Evolutionary conservation across 345 rosid species (phyloP), one percentile per base, ranked within the genome.

Genomic region (Gossypium mustelinum): DNA sequence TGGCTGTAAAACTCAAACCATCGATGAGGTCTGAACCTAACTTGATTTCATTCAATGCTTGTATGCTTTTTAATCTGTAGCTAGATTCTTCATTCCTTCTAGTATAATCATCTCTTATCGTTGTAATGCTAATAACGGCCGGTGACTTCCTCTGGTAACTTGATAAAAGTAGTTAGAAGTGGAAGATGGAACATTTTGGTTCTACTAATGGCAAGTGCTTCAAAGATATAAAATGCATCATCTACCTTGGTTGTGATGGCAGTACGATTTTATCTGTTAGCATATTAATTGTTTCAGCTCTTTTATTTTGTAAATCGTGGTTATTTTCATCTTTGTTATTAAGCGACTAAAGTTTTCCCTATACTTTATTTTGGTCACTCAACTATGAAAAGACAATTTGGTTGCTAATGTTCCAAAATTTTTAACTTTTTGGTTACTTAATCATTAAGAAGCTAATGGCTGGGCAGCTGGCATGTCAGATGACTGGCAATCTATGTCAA

Each of bases 1-100:
- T 63, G 81, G 83, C 71, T 92, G 94, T 73, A 93, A 87, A 87
- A 83, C 86, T 73, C 99, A 91, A 83, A 88, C 94, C 75, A 95
- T 95, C 29, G 99, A 95, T 73, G 99, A 95, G 98, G 99, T 95
- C 55, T 13, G 79, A 52, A 71, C 72, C 47, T 74, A 64, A 81
- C 71, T 61, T 67, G 41, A 6, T 81, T 75, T 75, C 11, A 12
- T 73, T 45, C 10, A 41, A n/a, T 41, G n/a, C 12, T 44, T 60
- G 20, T 59, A 59, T 59, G 54, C 20, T 18, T 44, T 68, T 48
- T 68, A 68, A 17, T 29, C 17, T 54, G 11, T 4, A 2, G 9
- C 12, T 68, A 7, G 63, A 11, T 39, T 54, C 24, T 73, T 58
- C 29, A 44, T 72, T 10, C 41, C 44, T 70, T 27, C 59, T 79